Evolutionary conservation across 345 rosid genomes (phyloP).

Genomic region (Camelina hispida): DNA sequence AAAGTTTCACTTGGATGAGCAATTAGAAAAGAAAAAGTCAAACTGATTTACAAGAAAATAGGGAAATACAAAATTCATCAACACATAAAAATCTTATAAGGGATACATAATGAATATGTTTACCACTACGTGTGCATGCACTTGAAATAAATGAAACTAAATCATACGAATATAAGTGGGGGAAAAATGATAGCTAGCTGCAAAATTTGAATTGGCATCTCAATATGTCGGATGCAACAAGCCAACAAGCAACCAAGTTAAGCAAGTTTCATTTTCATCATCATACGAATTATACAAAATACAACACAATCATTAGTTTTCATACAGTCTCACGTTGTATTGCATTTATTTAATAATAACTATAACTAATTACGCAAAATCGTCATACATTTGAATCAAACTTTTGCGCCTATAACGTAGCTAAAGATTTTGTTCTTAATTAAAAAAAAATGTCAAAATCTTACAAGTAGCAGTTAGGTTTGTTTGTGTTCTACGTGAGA

Average conservation of each 20-base stretch:
- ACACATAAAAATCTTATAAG: constrained; percentile 6
- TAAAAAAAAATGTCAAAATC: constrained; percentile 20
- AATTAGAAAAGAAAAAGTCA: no score
- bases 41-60: constrained; percentile 1
- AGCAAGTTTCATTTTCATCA: constrained; percentile 39
- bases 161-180: constrained; percentile 14
- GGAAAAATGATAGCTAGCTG: constrained; percentile 33
- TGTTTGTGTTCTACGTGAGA: constrained; percentile 17
- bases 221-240: constrained; percentile 40
- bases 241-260: constrained; percentile 22
- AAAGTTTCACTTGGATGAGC: no score
- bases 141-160: neutral
- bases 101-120: constrained; percentile 45
- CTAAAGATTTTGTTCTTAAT: neutral
- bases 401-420: constrained; percentile 25
- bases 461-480: constrained; percentile 16
- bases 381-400: constrained; percentile 24
- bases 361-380: neutral
- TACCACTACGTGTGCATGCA: constrained; percentile 51
- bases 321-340: constrained; percentile 35
- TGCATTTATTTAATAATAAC: neutral
- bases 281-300: constrained; percentile 16
- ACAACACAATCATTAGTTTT: constrained; percentile 27
- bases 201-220: constrained; percentile 46
- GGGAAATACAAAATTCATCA: constrained; percentile 14